These are phyloP conservation scores for Lumnitzera littorea DNA, from an alignment of 345 rosid genomes.

Conservation along the genomic window DNA sequence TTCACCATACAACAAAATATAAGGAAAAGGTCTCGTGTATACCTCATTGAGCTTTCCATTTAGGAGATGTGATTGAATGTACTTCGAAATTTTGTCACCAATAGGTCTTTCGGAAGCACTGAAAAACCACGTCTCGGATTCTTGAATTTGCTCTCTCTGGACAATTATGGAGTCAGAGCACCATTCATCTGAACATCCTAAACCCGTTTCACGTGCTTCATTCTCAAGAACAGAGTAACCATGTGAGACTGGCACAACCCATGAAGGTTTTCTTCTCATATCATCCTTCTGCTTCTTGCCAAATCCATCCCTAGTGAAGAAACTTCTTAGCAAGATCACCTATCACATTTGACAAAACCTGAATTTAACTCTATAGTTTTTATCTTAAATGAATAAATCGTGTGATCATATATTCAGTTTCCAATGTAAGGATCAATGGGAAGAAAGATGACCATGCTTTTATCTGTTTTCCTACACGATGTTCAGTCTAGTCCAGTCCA, in stretches of 20 bases:
- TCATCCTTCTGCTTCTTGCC: constrained; percentile 20
- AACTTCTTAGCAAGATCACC: too few relatives aligned
- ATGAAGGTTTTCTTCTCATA: constrained; percentile 35
- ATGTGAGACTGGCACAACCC: constrained; percentile 60
- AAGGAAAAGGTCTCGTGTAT: background rate
- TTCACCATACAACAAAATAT: background rate
- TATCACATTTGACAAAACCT: too few relatives aligned
- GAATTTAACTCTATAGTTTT: too few relatives aligned
- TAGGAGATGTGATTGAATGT: constrained; percentile 57
- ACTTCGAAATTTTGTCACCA: constrained; percentile 43
- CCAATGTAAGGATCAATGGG: too few relatives aligned
- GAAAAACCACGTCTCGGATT: constrained; percentile 62
- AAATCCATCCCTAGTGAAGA: too few relatives aligned
- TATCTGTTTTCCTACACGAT: too few relatives aligned
- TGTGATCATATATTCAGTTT: too few relatives aligned
- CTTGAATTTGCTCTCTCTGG: constrained; percentile 55
- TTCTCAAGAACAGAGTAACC: constrained; percentile 50
- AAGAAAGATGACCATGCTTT: too few relatives aligned
- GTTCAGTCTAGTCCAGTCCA: too few relatives aligned
- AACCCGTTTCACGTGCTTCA: constrained; percentile 11
- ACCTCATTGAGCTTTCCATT: constrained; percentile 39
- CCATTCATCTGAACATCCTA: constrained; percentile 1
- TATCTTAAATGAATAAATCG: too few relatives aligned
- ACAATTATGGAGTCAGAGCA: constrained; percentile 36
- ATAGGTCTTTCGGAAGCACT: constrained; percentile 40